A percentile compares a stretch with the other conserved stretches of the same genome.
These are phyloP conservation scores for Tricholoma saponaceum DNA, from an alignment of 768 basidiomycete genomes.

Conservation along the genomic window DNA sequence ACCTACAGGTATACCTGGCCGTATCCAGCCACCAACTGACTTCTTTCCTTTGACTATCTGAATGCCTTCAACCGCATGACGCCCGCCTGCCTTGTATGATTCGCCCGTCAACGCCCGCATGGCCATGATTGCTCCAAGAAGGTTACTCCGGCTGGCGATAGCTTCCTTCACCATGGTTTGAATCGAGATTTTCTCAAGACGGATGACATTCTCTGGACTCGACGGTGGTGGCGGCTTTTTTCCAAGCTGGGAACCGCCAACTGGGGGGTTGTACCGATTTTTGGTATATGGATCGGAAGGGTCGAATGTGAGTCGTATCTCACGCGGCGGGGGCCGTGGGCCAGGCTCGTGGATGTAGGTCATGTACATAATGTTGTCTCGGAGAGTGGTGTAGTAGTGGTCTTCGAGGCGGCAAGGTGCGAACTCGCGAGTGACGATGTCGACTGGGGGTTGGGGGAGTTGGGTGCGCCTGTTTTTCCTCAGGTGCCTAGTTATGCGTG, in stretches of 20 bases:
- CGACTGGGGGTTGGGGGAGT: conserved; percentile 73
- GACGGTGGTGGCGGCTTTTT: conserved; percentile 64
- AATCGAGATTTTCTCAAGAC: conserved; percentile 79
- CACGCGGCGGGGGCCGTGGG: conserved; percentile 48
- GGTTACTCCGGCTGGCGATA: conserved; percentile 59
- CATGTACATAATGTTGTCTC: conserved; percentile 92
- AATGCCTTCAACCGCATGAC: conserved; percentile 68
- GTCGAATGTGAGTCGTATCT: conserved; percentile 68
- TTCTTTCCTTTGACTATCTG: conserved; percentile 71
- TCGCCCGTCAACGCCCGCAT: conserved; percentile 86
- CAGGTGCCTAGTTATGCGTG: conserved; percentile 40
- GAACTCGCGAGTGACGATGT: conserved; percentile 63
- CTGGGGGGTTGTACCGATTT: conserved; percentile 70
- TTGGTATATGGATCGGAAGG: conserved; percentile 79
- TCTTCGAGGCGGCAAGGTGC: conserved; percentile 70
- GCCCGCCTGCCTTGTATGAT: conserved; percentile 67
- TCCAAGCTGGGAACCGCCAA: conserved; percentile 67
- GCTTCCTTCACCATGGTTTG: conserved; percentile 87
- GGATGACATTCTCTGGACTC: conserved; percentile 64
- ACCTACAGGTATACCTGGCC: conserved; percentile 77
- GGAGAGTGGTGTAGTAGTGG: conserved; percentile 81
- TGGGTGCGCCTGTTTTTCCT: conserved; percentile 43
- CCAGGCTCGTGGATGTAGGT: conserved; percentile 75
- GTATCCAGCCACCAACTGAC: conserved; percentile 77
- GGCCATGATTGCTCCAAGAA: conserved; percentile 85